Percentiles rank a stretch among this genome's conserved stretches.
phyloP scores from a whole-genome alignment of 306 rosid species.

The Lathyrus aphaca region DNA sequence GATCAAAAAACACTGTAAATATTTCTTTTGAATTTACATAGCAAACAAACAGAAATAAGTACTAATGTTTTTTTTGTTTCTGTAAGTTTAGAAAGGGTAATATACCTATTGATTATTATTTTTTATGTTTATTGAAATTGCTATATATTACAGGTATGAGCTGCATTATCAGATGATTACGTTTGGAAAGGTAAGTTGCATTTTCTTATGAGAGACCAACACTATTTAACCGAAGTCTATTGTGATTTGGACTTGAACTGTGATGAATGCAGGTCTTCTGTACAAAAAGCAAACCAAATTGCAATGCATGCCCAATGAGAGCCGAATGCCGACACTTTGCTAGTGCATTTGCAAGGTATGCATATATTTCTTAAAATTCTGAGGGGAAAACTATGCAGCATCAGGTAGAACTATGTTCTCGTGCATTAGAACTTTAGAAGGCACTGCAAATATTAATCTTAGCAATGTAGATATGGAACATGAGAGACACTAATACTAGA shows the following conservation, averaged over 20 bases:
- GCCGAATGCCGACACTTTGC: slow-evolving; percentile 99
- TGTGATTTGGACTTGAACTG: slow-evolving; percentile 36
- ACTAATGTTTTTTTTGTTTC: not conserved
- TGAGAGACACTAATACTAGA: slow-evolving; percentile 26
- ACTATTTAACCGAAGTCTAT: slow-evolving; percentile 35
- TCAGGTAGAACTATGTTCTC: slow-evolving; percentile 15
- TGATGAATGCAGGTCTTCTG: slow-evolving; percentile 83
- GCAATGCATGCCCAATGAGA: slow-evolving; percentile 99
- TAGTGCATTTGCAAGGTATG: slow-evolving; percentile 97
- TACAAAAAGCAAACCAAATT: slow-evolving; percentile 95
- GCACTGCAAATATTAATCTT: slow-evolving; percentile 18
- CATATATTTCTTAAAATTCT: slow-evolving; percentile 3
- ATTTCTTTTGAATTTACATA: slow-evolving; percentile 29
- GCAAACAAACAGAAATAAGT: slow-evolving; percentile 22
- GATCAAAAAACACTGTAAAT: slow-evolving; percentile 92
- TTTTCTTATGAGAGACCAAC: slow-evolving; percentile 26
- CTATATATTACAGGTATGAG: slow-evolving; percentile 76
- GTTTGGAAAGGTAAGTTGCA: slow-evolving; percentile 86
- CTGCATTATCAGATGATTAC: slow-evolving; percentile 99
- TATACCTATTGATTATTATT: slow-evolving; percentile 14
- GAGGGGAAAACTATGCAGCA: not conserved
- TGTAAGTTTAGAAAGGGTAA: slow-evolving; percentile 22
- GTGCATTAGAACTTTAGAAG: slow-evolving; percentile 29
- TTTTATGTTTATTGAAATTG: slow-evolving; percentile 31
- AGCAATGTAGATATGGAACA: slow-evolving; percentile 5